Evolutionary conservation across 139 green algal species (phyloP).

Genomic region (Deuterostichococcus epilithicus): DNA sequence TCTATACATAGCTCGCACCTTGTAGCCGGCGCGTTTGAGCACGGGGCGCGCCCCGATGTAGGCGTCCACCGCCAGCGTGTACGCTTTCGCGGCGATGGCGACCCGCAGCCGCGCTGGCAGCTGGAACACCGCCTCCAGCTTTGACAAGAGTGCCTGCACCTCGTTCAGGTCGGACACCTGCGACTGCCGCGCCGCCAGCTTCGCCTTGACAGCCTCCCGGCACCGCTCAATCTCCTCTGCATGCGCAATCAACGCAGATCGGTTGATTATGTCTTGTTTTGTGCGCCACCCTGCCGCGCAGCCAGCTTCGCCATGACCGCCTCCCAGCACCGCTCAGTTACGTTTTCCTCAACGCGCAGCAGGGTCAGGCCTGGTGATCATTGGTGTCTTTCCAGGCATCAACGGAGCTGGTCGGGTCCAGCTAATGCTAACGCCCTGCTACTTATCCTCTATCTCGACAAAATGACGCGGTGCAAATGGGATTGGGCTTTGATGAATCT

Average conservation of each 20-base stretch:
- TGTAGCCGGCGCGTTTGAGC: constrained; percentile 69
- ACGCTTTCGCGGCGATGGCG: constrained; percentile 58
- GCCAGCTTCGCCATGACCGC: neutral
- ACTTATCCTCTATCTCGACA: neutral
- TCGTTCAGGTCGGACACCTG: constrained; percentile 85
- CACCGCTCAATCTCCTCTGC: constrained; percentile 61
- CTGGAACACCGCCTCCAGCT: constrained; percentile 79
- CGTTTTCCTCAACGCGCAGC: neutral
- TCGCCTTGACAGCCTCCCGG: constrained; percentile 73
- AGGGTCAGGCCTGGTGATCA: neutral
- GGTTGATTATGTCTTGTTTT: neutral
- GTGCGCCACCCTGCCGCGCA: neutral
- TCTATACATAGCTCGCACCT: constrained; percentile 25
- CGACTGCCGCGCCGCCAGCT: constrained; percentile 69
- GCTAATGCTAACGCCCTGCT: neutral
- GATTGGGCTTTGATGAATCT: neutral
- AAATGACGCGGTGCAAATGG: neutral
- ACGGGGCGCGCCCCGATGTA: constrained; percentile 74
- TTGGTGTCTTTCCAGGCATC: neutral
- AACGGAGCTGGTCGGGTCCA: neutral
- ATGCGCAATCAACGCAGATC: neutral
- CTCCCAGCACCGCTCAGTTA: too few species aligned
- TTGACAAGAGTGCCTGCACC: constrained; percentile 68
- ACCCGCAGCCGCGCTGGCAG: constrained; percentile 62
- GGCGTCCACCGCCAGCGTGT: constrained; percentile 64